Evolutionary conservation across 2,329 filamentous ascomycete species (phyloP).

Genomic region (Diaporthe sp.): DNA sequence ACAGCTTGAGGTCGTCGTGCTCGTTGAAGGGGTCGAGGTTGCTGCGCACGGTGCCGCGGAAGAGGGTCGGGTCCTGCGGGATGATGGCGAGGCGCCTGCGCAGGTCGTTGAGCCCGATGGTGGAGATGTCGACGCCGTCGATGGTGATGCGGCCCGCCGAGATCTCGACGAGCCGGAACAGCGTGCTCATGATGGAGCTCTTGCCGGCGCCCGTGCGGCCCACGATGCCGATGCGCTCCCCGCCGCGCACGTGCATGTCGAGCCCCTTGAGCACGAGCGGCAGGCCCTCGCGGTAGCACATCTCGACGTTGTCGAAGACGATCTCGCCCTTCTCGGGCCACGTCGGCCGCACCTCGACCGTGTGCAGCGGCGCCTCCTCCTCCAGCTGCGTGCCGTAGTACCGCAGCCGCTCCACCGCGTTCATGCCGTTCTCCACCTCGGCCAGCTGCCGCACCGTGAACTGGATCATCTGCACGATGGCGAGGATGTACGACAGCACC

Average conservation of each 20-base stretch:
- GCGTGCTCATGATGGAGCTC: constrained; percentile 73
- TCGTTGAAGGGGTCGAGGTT: constrained; percentile 88
- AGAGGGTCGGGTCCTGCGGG: constrained; percentile 77
- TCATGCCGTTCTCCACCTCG: constrained; percentile 98
- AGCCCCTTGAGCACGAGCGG: constrained; percentile 81
- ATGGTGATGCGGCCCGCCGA: constrained; percentile 59
- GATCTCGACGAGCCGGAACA: constrained; percentile 71
- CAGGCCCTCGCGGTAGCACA: constrained; percentile 81
- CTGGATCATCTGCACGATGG: constrained; percentile 95
- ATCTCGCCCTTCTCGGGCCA: constrained; percentile 94
- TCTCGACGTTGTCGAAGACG: constrained; percentile 79
- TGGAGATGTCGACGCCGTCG: constrained; percentile 67
- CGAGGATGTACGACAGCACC: constrained; percentile 92
- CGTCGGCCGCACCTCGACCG: constrained; percentile 76
- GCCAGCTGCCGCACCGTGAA: constrained; percentile 95
- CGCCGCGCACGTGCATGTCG: constrained; percentile 79
- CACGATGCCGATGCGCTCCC: constrained; percentile 82
- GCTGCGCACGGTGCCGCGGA: constrained; percentile 80
- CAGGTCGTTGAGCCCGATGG: constrained; percentile 71
- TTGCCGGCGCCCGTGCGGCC: constrained; percentile 77
- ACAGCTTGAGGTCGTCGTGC: constrained; percentile 82
- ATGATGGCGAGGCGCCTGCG: constrained; percentile 75
- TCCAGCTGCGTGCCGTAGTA: constrained; percentile 91
- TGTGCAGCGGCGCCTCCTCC: constrained; percentile 88
- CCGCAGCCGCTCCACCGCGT: constrained; percentile 90